phyloP scores from a whole-genome alignment of 192 early-diverging fungal species.

The Geranomyces variabilis region DNA sequence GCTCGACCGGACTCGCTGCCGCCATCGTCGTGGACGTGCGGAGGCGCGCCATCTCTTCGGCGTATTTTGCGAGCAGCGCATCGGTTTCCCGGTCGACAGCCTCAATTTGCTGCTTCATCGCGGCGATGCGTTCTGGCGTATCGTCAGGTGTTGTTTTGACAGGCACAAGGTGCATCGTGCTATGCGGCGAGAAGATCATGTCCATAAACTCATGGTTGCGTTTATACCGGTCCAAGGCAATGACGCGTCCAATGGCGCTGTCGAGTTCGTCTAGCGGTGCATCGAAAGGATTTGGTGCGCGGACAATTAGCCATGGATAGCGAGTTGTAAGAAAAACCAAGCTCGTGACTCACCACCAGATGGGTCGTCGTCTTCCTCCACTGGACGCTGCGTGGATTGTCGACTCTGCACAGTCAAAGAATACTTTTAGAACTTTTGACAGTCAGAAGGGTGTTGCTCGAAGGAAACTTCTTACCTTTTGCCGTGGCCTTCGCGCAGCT shows the following conservation, averaged over 20 bases:
- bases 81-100: slow-evolving; percentile 8
- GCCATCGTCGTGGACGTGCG: too few relatives aligned
- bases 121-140: slow-evolving; percentile 14
- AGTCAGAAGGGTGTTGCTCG: too few relatives aligned
- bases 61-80: neutral
- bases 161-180: slow-evolving; percentile 19
- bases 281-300: too few relatives aligned
- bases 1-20: too few relatives aligned
- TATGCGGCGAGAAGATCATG: slow-evolving; percentile 46
- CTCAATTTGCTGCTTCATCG: slow-evolving; percentile 30
- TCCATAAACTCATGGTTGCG: slow-evolving; percentile 52
- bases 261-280: slow-evolving; percentile 42
- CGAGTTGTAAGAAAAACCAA: too few relatives aligned
- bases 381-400: neutral
- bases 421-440: too few relatives aligned
- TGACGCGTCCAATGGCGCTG: slow-evolving; percentile 16
- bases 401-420: neutral
- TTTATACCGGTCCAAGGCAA: slow-evolving; percentile 51
- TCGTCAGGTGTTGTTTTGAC: slow-evolving; percentile 11
- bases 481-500: neutral
- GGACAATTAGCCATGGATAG: neutral
- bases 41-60: neutral
- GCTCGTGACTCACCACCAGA: slow-evolving; percentile 21
- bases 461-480: too few relatives aligned
- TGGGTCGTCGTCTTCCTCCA: slow-evolving; percentile 17